A percentile compares a stretch with the other conserved stretches of the same genome.
Conservation (phyloP, 192 early-diverging fungal species). For the Pilaira anomala region DNA sequence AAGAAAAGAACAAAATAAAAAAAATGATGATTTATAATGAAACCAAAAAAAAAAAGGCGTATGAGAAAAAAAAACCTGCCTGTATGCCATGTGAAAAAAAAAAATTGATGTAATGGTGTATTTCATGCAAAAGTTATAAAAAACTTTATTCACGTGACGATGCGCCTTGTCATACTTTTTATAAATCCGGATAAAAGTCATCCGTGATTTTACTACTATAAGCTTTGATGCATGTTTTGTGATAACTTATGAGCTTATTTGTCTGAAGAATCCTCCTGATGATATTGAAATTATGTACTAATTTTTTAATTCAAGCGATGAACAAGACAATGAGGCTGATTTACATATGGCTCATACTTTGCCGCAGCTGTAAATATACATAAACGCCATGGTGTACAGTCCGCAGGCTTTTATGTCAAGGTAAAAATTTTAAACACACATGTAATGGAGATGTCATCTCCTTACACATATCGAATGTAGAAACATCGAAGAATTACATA, state of each 20-base stretch:
- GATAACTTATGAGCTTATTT: slow-evolving; percentile 7
- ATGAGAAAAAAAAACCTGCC: too few species aligned
- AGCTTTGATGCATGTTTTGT: slow-evolving; percentile 8
- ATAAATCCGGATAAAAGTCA: too few species aligned
- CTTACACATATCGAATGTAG: not conserved
- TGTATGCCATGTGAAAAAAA: too few species aligned
- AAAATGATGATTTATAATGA: too few species aligned
- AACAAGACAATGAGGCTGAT: slow-evolving; percentile 10
- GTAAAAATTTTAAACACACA: not conserved
- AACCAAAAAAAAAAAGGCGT: too few species aligned
- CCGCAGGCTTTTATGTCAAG: not conserved
- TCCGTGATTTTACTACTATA: slow-evolving; percentile 16
- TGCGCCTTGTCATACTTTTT: too few species aligned
- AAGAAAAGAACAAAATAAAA: too few species aligned
- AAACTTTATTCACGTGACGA: too few species aligned
- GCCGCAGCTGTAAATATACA: slow-evolving; percentile 11
- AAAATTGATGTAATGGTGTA: too few species aligned
- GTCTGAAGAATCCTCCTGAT: slow-evolving; percentile 9
- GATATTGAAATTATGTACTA: slow-evolving; percentile 13
- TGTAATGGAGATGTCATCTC: slow-evolving; percentile 11
- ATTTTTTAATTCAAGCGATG: slow-evolving; percentile 15
- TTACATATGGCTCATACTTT: slow-evolving; percentile 15
- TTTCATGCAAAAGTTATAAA: too few species aligned
- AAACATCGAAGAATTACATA: slow-evolving; percentile 2
- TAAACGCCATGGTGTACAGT: slow-evolving; percentile 6